Percentiles rank a stretch among this genome's conserved stretches.
Evolutionary conservation across 2,329 filamentous ascomycete species (phyloP).

Genomic region (Penicillium concentricum): DNA sequence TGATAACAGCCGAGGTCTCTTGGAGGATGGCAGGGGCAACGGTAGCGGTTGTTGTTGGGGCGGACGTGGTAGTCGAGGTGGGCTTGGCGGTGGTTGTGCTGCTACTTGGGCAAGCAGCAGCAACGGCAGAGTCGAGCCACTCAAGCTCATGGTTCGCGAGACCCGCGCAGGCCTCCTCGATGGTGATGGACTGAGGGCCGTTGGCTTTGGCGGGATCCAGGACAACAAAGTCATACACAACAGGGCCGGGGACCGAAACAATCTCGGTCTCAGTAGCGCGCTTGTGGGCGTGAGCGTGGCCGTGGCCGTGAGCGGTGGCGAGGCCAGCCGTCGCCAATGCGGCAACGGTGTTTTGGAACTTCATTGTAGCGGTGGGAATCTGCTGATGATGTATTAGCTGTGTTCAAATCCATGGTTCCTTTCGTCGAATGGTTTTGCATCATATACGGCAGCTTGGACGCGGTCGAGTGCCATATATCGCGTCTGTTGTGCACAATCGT

Average conservation of each 20-base stretch:
- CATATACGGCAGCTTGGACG: not conserved
- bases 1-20: slow-evolving; percentile 46
- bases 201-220: slow-evolving; percentile 53
- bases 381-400: slow-evolving; percentile 1
- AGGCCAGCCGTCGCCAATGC: slow-evolving; percentile 45
- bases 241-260: slow-evolving; percentile 59
- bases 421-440: too few species aligned
- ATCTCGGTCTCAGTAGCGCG: slow-evolving; percentile 46
- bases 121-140: slow-evolving; percentile 64
- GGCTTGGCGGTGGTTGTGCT: slow-evolving; percentile 25
- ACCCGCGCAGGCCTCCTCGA: slow-evolving; percentile 66
- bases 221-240: slow-evolving; percentile 71
- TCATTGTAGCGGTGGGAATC: slow-evolving; percentile 33
- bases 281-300: slow-evolving; percentile 44
- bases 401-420: not conserved
- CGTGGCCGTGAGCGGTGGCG: slow-evolving; percentile 44
- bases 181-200: slow-evolving; percentile 21
- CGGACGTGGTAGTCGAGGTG: slow-evolving; percentile 37
- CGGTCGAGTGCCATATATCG: not conserved
- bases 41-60: slow-evolving; percentile 30
- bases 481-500: not conserved
- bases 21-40: slow-evolving; percentile 50
- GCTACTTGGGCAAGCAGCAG: slow-evolving; percentile 49
- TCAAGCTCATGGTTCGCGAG: slow-evolving; percentile 65
- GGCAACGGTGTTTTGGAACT: slow-evolving; percentile 39